phyloP scores from a whole-genome alignment of 1,139 yeast species.

The Magnusiomyces suaveolens region DNA sequence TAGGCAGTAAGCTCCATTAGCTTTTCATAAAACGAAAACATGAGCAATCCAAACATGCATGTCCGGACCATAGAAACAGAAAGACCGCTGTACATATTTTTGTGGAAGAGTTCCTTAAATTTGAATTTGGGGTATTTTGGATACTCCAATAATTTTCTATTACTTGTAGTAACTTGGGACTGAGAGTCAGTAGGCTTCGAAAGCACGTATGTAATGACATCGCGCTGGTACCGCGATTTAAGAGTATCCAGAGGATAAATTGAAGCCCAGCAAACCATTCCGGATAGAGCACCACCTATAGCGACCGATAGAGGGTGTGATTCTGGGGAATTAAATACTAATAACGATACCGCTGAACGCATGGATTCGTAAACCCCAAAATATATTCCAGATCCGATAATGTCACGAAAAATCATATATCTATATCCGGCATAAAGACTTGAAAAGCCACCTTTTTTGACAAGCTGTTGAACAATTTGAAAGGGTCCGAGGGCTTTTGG shows the following conservation, averaged over 20 bases:
- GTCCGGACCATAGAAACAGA: conserved; percentile 67
- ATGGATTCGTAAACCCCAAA: conserved; percentile 67
- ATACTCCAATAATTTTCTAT: background rate
- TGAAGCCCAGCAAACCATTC: conserved; percentile 60
- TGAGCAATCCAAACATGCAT: conserved; percentile 62
- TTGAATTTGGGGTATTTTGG: conserved; percentile 16
- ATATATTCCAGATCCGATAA: conserved; percentile 62
- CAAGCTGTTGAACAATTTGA: conserved; percentile 43
- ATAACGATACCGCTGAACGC: conserved; percentile 33
- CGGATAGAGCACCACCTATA: conserved; percentile 73
- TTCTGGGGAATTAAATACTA: conserved; percentile 27
- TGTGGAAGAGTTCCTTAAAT: conserved; percentile 23
- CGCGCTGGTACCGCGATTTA: conserved; percentile 65
- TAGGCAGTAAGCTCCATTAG: conserved; percentile 25
- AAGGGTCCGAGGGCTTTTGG: conserved; percentile 30
- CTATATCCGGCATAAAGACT: conserved; percentile 68
- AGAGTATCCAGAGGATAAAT: conserved; percentile 76
- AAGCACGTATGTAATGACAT: conserved; percentile 49
- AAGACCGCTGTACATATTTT: conserved; percentile 61
- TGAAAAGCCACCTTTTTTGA: conserved; percentile 45
- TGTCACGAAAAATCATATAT: conserved; percentile 57
- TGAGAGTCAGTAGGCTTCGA: conserved; percentile 29
- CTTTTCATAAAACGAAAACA: conserved; percentile 63
- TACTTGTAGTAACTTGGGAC: conserved; percentile 16
- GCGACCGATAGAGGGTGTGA: conserved; percentile 38